Conservation (phyloP, 164 flowering plant species). For the Vitis labrusca region DNA sequence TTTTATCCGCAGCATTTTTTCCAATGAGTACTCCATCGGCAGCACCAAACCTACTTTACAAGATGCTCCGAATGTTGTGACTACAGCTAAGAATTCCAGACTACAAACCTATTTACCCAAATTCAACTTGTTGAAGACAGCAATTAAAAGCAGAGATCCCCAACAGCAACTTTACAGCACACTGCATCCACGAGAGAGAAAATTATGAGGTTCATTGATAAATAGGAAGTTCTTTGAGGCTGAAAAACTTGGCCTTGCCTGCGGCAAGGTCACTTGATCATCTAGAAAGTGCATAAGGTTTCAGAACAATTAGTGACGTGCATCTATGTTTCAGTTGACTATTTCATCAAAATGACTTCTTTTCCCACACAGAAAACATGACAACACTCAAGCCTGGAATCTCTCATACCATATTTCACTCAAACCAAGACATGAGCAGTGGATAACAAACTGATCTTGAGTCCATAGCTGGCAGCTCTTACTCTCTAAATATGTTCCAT, state of each 20-base stretch:
- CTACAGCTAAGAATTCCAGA: constrained; percentile 19
- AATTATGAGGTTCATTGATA: neutral
- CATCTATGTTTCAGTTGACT: neutral
- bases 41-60: constrained; percentile 42
- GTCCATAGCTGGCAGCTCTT: too few relatives aligned
- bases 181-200: constrained; percentile 13
- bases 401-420: too few relatives aligned
- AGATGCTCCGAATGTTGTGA: constrained; percentile 31
- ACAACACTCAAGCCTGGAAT: too few relatives aligned
- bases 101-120: constrained; percentile 11
- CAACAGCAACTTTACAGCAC: constrained; percentile 24
- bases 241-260: neutral
- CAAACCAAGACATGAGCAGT: too few relatives aligned
- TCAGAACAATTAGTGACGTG: neutral
- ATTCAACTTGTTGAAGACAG: constrained; percentile 8
- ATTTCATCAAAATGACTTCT: neutral
- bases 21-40: constrained; percentile 15
- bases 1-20: constrained; percentile 12
- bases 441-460: too few relatives aligned
- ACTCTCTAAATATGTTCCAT: too few relatives aligned
- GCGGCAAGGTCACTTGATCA: neutral
- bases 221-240: neutral
- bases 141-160: constrained; percentile 14
- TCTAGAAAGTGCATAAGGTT: neutral
- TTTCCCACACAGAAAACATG: too few relatives aligned